A percentile compares a stretch with the other conserved stretches of the same genome.
Evolutionary conservation across 257 asterid genomes (phyloP).

Genomic region (Galeopsis tetrahit): DNA sequence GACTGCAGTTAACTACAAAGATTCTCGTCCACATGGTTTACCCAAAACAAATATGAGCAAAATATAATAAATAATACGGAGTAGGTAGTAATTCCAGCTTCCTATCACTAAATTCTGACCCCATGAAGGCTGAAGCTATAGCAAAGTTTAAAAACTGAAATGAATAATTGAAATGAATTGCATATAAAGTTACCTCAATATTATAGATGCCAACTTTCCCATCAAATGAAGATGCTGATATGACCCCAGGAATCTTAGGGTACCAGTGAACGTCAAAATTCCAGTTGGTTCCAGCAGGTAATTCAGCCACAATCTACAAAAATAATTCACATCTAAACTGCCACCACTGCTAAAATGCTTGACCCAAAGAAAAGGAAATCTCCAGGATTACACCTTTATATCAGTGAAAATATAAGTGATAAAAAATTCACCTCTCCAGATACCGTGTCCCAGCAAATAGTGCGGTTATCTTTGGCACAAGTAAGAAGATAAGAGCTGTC

Average conservation of each 20-base stretch:
- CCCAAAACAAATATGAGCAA: not conserved
- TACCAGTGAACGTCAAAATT: conserved; percentile 98
- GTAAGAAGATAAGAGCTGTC: conserved; percentile 94
- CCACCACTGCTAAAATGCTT: not conserved
- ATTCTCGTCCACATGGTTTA: conserved; percentile 14
- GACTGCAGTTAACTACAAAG: not conserved
- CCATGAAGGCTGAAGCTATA: conserved; percentile 6
- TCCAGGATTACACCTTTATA: not conserved
- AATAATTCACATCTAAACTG: conserved; percentile 25
- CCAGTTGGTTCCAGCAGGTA: conserved; percentile 98
- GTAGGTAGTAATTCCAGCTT: conserved; percentile 6
- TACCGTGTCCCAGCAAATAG: conserved; percentile 94
- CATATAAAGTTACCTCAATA: conserved; percentile 68
- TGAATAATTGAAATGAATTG: conserved; percentile 25
- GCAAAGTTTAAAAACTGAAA: not conserved
- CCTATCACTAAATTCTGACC: conserved; percentile 10
- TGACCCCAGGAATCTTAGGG: conserved; percentile 87
- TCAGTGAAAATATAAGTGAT: conserved; percentile 20
- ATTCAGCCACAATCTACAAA: conserved; percentile 84
- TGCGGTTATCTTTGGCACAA: conserved; percentile 98
- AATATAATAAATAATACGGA: not conserved
- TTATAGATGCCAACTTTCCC: conserved; percentile 95
- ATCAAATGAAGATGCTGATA: conserved; percentile 97
- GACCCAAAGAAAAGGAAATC: conserved; percentile 19
- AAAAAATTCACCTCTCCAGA: conserved; percentile 78